These are phyloP conservation scores for Komagataella pseudopastoris DNA, from an alignment of 805 yeast species.

Conservation along the genomic window DNA sequence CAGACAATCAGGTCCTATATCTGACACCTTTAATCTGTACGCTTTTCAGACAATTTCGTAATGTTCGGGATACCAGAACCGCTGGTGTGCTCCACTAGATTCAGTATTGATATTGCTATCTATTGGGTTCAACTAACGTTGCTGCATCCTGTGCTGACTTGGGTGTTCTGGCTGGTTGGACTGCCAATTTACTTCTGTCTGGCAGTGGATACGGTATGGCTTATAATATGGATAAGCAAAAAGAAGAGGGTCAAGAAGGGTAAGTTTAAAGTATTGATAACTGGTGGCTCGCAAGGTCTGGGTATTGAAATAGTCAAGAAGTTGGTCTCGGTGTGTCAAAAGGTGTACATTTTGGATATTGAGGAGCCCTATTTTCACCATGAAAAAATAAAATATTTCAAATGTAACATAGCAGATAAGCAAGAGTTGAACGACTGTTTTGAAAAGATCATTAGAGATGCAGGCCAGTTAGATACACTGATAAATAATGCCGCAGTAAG, in stretches of 20 bases:
- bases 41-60: constrained; percentile 10
- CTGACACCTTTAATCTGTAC: constrained; percentile 2
- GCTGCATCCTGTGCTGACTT: constrained; percentile 9
- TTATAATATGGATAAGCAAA: constrained; percentile 2
- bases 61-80: not conserved
- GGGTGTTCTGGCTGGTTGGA: constrained; percentile 4
- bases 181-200: not conserved
- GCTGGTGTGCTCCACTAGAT: constrained; percentile 3
- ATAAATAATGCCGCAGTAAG: constrained; percentile 39
- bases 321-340: constrained; percentile 7
- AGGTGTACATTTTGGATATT: not conserved
- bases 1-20: not conserved
- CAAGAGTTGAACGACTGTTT: constrained; percentile 10
- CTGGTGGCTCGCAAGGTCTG: constrained; percentile 41
- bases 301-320: constrained; percentile 25
- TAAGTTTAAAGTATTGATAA: constrained; percentile 20
- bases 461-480: constrained; percentile 18
- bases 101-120: constrained; percentile 9
- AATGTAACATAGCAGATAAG: constrained; percentile 12
- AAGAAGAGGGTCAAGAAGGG: constrained; percentile 1
- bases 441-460: constrained; percentile 10
- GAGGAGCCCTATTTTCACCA: not conserved
- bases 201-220: constrained; percentile 2
- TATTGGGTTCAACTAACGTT: constrained; percentile 6
- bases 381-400: constrained; percentile 9